phyloP scores from a whole-genome alignment of 1,284 basidiomycete genomes.

The Rhodotorula sp. region DNA sequence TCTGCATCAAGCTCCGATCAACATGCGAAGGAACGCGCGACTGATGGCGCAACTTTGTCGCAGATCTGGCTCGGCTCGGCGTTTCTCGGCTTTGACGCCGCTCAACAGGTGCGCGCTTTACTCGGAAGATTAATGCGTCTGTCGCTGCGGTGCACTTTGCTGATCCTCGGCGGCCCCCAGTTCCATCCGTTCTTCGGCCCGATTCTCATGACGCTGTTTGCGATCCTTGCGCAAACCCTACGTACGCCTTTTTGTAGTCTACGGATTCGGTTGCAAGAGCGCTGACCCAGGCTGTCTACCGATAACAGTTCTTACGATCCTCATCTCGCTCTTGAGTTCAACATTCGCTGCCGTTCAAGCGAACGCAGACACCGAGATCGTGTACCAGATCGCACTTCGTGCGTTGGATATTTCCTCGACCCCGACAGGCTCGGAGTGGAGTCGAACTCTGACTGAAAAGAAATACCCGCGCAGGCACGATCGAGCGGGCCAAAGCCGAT shows the following conservation, averaged over 20 bases:
- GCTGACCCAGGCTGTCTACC: background rate
- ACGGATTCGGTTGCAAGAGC: background rate
- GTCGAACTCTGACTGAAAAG: background rate
- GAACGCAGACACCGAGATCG: constrained; percentile 38
- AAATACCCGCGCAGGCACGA: constrained; percentile 22
- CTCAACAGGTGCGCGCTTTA: constrained; percentile 14
- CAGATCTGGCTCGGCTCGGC: constrained; percentile 24
- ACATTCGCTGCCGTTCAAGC: constrained; percentile 40
- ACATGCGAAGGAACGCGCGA: background rate
- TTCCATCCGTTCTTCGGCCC: constrained; percentile 39
- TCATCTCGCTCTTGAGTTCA: constrained; percentile 43
- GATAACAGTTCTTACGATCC: constrained; percentile 41
- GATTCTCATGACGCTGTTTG: constrained; percentile 32
- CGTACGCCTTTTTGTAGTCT: background rate
- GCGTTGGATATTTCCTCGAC: background rate
- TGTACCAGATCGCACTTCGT: constrained; percentile 41
- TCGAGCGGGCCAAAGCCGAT: constrained; percentile 44
- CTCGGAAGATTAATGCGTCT: too few relatives aligned
- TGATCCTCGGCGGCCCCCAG: too few relatives aligned
- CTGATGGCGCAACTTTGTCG: background rate
- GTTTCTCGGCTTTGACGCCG: constrained; percentile 43
- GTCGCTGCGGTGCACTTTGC: too few relatives aligned
- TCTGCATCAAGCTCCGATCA: too few relatives aligned
- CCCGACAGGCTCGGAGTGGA: too few relatives aligned
- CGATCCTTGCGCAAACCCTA: constrained; percentile 32